Conservation (phyloP, 768 basidiomycete species). For the Brasilioporus rufonigricans region DNA sequence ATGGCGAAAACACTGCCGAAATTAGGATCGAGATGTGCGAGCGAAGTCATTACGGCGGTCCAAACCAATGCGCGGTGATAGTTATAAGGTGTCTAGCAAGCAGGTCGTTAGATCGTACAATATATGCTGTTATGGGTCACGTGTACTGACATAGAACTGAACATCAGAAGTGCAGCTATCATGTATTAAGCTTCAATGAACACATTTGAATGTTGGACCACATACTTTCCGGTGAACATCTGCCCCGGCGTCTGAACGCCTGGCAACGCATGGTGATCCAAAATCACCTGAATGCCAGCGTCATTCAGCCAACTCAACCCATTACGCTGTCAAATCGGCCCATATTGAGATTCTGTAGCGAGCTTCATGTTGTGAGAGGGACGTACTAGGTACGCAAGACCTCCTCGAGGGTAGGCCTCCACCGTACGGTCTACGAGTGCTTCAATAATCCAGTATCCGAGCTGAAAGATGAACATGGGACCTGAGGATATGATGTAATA, state of each 20-base stretch:
- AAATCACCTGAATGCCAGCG: slow-evolving; percentile 64
- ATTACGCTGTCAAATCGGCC: slow-evolving; percentile 42
- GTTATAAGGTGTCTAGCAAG: slow-evolving; percentile 54
- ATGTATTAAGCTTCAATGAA: slow-evolving; percentile 1
- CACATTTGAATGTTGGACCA: not conserved
- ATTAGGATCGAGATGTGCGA: slow-evolving; percentile 66
- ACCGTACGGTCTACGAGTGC: slow-evolving; percentile 56
- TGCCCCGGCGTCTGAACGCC: slow-evolving; percentile 64
- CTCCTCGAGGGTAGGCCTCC: slow-evolving; percentile 71
- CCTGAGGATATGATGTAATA: not conserved
- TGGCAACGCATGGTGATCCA: slow-evolving; percentile 70
- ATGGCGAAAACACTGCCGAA: slow-evolving; percentile 68
- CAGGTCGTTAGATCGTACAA: not conserved
- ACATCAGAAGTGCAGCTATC: slow-evolving; percentile 63
- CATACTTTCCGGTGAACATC: slow-evolving; percentile 66
- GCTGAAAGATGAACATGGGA: slow-evolving; percentile 36
- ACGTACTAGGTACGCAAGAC: slow-evolving; percentile 60
- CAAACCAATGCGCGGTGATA: slow-evolving; percentile 78
- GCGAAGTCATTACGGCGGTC: slow-evolving; percentile 74
- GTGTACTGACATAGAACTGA: slow-evolving; percentile 64
- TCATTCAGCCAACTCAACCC: slow-evolving; percentile 58
- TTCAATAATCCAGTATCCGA: slow-evolving; percentile 84
- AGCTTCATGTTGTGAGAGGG: not conserved
- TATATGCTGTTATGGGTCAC: not conserved
- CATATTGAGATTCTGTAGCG: not conserved